Evolutionary conservation across 129 eudicot species (phyloP).

Genomic region (Centrapalus pauciflorus): DNA sequence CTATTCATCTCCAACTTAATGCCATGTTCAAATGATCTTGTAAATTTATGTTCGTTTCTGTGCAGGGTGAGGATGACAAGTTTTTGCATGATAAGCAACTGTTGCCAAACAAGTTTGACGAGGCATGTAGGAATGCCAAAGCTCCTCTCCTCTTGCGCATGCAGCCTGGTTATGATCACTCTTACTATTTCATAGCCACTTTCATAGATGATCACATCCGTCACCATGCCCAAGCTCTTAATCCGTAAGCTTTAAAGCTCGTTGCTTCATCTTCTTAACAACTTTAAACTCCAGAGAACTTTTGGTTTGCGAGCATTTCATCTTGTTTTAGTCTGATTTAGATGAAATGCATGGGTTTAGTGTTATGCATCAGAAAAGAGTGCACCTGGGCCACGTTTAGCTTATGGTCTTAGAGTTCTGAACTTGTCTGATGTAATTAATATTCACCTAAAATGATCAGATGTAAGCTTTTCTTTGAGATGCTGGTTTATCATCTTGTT

Average conservation of each 20-base stretch:
- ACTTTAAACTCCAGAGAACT: slow-evolving; percentile 7
- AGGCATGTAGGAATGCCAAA: slow-evolving; percentile 66
- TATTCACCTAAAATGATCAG: neutral
- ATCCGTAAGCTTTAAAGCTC: slow-evolving; percentile 34
- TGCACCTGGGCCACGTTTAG: slow-evolving; percentile 34
- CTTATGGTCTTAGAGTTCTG: slow-evolving; percentile 26
- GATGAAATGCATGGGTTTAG: slow-evolving; percentile 25
- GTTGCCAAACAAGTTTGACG: slow-evolving; percentile 73
- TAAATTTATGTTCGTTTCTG: neutral
- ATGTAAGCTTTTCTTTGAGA: slow-evolving; percentile 20
- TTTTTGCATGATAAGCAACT: slow-evolving; percentile 78
- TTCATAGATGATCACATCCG: slow-evolving; percentile 97
- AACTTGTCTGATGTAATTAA: slow-evolving; percentile 20
- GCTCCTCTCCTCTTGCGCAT: slow-evolving; percentile 76
- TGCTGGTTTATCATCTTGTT: slow-evolving; percentile 31
- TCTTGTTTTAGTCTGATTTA: slow-evolving; percentile 13
- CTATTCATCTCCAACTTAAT: neutral
- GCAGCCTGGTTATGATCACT: slow-evolving; percentile 97
- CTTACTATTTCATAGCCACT: slow-evolving; percentile 76
- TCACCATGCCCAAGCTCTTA: slow-evolving; percentile 96
- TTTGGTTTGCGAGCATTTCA: slow-evolving; percentile 16
- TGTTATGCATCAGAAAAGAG: slow-evolving; percentile 15
- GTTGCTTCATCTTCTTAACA: slow-evolving; percentile 2
- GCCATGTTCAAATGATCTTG: too few relatives aligned
- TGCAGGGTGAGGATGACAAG: slow-evolving; percentile 88